phyloP scores from a whole-genome alignment of 2,329 filamentous ascomycete species.

The Fusarium robinianum region DNA sequence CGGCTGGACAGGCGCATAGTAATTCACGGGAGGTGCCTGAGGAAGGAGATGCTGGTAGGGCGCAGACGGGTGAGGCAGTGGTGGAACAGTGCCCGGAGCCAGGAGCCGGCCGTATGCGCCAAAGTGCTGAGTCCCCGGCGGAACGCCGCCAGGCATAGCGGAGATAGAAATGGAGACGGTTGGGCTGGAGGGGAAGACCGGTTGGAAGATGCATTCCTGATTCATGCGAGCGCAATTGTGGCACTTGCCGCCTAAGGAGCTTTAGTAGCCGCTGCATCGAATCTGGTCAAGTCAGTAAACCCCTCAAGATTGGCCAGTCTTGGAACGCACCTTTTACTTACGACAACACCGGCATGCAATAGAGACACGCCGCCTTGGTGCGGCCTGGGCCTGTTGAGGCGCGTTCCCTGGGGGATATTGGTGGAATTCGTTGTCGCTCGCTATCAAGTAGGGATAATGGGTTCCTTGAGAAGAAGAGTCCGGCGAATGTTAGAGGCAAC shows the following conservation, averaged over 20 bases:
- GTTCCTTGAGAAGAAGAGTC: constrained; percentile 37
- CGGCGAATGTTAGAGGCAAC: constrained; percentile 43
- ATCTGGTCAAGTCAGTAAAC: constrained; percentile 48
- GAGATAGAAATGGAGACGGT: constrained; percentile 64
- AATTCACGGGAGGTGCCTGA: constrained; percentile 47
- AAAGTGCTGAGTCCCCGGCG: constrained; percentile 60
- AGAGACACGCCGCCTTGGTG: constrained; percentile 61
- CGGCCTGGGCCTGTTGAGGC: constrained; percentile 53
- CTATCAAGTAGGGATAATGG: no score
- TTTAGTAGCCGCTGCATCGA: constrained; percentile 64
- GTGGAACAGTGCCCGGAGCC: constrained; percentile 40
- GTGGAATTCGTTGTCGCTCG: constrained; percentile 37
- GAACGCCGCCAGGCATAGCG: constrained; percentile 61
- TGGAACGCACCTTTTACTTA: constrained; percentile 62
- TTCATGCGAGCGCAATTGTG: constrained; percentile 65
- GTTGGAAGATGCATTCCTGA: constrained; percentile 65
- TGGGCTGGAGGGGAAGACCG: constrained; percentile 59
- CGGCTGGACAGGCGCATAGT: constrained; percentile 49
- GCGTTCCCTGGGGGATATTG: constrained; percentile 44
- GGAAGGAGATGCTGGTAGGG: constrained; percentile 34
- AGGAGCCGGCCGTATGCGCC: constrained; percentile 63
- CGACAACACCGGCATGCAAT: constrained; percentile 65
- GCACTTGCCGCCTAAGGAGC: constrained; percentile 62
- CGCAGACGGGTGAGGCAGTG: constrained; percentile 31
- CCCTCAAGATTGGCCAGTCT: neutral